Evolutionary conservation across 768 basidiomycete species (phyloP), one percentile per base, ranked within the genome.

Genomic region (Lactifluus piperatus): DNA sequence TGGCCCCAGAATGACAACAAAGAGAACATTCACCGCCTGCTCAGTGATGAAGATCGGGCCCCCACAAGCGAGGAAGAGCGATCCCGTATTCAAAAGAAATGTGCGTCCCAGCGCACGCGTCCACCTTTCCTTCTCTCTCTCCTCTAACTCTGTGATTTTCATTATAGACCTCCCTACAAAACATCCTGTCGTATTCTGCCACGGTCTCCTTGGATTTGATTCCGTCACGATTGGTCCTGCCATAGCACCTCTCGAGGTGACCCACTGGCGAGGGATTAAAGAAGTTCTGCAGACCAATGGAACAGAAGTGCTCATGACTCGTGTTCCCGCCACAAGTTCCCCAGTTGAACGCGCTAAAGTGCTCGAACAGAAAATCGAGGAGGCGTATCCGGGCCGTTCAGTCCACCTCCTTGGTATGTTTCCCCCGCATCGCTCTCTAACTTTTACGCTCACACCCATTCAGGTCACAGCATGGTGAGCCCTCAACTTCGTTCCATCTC

Each of bases 181-280:
- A 58, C 83, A 91, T 62, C 95, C 95, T 0, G 73, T 97, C 46
- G 87, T 98, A 1, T 97, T 98, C 72, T 98, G 95, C 65, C 95
- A 98, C 68, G 95, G 94, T 9, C 79, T 97, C 1, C 79, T 97
- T 8, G 91, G 92, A 1, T 94, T 94, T 63, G 91, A 94, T 69
- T 85, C 84, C 0, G 81, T 94, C 64, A 87, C 83, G 3, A 85
- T 92, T 24, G 87, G 88, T 1, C 84, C 80, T 2, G 74, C 85
- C 46, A 88, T 86, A 57, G 84, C 86, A 13, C 85, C 91, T 4
- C 66, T 97, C 18, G 84, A 94, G 67, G 91, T 99, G 43, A 79
- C 87, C 2, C 94, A 99, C 71, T 99, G 97, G 97, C 81, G 95
- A 37, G 97, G 97, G 7, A 95, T 99, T 63, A 86, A 88, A 67